Conservation (phyloP, 1,139 yeast species). For the Entelexis paramagnoliae region DNA sequence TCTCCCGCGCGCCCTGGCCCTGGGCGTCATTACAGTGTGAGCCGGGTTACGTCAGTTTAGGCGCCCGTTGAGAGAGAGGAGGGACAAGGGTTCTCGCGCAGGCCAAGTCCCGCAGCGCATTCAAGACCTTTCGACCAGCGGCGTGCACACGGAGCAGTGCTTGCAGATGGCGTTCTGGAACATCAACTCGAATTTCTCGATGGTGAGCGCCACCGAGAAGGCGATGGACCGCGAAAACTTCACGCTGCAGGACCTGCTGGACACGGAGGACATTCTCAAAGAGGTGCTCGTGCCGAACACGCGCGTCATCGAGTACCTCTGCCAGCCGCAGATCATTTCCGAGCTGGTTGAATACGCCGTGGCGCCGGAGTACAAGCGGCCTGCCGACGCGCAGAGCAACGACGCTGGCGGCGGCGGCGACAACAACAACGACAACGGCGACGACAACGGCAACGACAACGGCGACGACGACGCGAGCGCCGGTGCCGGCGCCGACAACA, state of each 20-base stretch:
- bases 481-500: not conserved
- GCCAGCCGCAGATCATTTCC: constrained; percentile 60
- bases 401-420: not conserved
- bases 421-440: no score
- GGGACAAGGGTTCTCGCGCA: constrained; percentile 3
- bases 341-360: constrained; percentile 60
- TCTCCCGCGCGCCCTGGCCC: not conserved
- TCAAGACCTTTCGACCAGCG: not conserved
- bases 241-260: constrained; percentile 57
- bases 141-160: not conserved
- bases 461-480: not conserved
- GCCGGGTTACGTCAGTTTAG: constrained; percentile 3
- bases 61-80: not conserved
- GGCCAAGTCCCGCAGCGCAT: constrained; percentile 3
- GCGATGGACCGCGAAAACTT: constrained; percentile 51
- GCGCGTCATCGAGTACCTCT: constrained; percentile 64
- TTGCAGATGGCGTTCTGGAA: constrained; percentile 66
- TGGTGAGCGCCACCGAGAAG: constrained; percentile 62
- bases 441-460: not conserved
- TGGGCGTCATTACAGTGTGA: not conserved
- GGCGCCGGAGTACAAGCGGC: constrained; percentile 29
- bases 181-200: constrained; percentile 63
- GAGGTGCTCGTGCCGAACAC: constrained; percentile 78
- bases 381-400: constrained; percentile 1
- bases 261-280: constrained; percentile 77